Base-by-base conservation (phyloP, 805 yeast genomes). In the Suhomyces sp. region DNA sequence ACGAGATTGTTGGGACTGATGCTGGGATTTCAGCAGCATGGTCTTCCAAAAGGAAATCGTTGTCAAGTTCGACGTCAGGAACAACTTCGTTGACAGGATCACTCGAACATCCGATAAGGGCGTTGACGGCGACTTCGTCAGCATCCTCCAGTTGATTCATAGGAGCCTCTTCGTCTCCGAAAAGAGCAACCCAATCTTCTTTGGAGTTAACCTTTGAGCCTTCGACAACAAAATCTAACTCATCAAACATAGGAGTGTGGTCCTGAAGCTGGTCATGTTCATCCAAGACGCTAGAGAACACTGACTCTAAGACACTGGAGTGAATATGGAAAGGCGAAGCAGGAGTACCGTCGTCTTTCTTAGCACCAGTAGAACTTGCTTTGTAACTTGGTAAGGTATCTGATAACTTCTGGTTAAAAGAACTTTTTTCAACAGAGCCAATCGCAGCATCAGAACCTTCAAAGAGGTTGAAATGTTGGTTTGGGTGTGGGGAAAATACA, bases 171-270 rank as follows among this genome's bases (percentile, higher is more conserved):
- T 54, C 57, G 46, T 51, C 43, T 48, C 67, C 72, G 63, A 86
- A 85, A 52, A 86, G 73, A 12, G 90, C 80, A 43, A 79, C 81
- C 89, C 90, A 85, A 58, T 78, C 79, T 35, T 79, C 76, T 53
- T 71, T 73, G 49, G 65, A 59, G 65, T 69, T 68, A 50, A 64
- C 72, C 58, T 68, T 67, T 46, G 65, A 60, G 49, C 76, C 76
- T 52, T 73, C 77, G 25, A 73, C 63, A 49, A 72, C 68, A 50
- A 72, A 72, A 56, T 74, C 80, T 53, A 68, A 61, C 50, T 82
- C 82, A 60, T 82, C 86, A 59, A 85, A 85, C 80, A 84, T 80
- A 52, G 88, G 85, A 60, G 84, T 74, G 48, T 68, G 64, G 57
- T 78, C 81, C 50, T 63, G 65, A 50, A 65, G 56, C 43, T 62